A percentile compares a stretch with the other conserved stretches of the same genome.
Evolutionary conservation across 1,284 basidiomycete genomes (phyloP).

Genomic region (Melampsora americana): DNA sequence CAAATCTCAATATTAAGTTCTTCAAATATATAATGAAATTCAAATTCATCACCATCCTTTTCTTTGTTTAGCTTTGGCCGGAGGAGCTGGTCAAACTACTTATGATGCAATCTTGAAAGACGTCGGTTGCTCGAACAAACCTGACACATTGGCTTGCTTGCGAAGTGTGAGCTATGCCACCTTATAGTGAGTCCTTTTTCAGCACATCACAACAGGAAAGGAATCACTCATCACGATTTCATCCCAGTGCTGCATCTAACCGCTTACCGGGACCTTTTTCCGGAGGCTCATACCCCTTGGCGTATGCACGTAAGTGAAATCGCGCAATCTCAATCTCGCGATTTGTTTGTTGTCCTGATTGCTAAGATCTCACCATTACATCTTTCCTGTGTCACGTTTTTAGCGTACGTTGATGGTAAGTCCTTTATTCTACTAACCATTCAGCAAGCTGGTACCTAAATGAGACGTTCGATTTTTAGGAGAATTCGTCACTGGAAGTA

Average conservation of each 20-base stretch:
- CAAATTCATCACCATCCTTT: background rate
- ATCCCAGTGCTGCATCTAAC: constrained; percentile 8
- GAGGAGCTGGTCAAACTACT: background rate
- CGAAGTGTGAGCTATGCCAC: constrained; percentile 6
- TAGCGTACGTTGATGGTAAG: constrained; percentile 18
- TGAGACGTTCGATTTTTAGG: background rate
- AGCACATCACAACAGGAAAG: background rate
- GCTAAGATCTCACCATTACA: too few relatives aligned
- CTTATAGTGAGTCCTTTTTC: background rate
- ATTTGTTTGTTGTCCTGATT: too few relatives aligned
- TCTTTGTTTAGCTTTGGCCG: background rate
- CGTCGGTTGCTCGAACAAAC: background rate
- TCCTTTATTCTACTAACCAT: background rate
- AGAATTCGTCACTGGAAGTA: constrained; percentile 22
- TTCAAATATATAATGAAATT: background rate
- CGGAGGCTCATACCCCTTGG: constrained; percentile 20
- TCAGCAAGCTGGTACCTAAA: too few relatives aligned
- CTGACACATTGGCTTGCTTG: constrained; percentile 23
- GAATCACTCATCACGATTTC: background rate
- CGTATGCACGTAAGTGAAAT: background rate
- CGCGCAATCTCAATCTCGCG: too few relatives aligned
- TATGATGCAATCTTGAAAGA: constrained; percentile 27
- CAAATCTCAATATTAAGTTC: background rate
- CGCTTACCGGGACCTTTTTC: constrained; percentile 36
- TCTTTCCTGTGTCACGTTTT: too few relatives aligned